Conservation (phyloP, 2,329 filamentous ascomycete species). For the Trichoderma asperellum region DNA sequence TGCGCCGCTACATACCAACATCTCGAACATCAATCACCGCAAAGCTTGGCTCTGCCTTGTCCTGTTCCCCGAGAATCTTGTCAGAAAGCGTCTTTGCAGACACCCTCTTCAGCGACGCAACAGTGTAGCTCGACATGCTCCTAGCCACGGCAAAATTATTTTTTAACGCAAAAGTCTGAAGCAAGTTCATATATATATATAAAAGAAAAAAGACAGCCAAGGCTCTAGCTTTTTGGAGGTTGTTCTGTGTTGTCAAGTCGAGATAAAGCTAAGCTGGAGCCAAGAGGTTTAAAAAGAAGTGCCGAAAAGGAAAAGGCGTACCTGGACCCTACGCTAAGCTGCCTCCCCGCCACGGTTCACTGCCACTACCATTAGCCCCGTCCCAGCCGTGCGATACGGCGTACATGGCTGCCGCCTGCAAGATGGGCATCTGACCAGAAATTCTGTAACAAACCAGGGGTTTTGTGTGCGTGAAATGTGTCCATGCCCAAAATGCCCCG, state of each 20-base stretch:
- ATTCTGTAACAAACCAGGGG: neutral
- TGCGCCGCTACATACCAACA: conserved; percentile 57
- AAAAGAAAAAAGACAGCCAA: neutral
- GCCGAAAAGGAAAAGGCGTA: neutral
- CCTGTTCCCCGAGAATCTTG: conserved; percentile 59
- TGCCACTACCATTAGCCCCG: neutral
- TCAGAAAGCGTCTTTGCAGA: conserved; percentile 69
- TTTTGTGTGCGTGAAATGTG: neutral
- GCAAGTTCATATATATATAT: neutral
- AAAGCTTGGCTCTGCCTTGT: conserved; percentile 52
- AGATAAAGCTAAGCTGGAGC: neutral
- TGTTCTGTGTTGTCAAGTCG: neutral
- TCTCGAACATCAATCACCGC: conserved; percentile 91
- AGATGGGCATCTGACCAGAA: neutral
- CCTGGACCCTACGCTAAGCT: neutral
- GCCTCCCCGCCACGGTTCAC: neutral
- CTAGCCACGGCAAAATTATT: neutral
- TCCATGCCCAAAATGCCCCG: neutral
- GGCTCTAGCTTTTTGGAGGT: neutral
- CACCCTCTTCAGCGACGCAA: conserved; percentile 69
- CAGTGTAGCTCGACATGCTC: conserved; percentile 50
- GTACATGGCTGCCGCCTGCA: neutral
- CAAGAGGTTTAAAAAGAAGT: neutral
- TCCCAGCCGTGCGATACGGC: neutral
- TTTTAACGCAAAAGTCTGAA: neutral